A percentile compares a stretch with the other conserved stretches of the same genome.
phyloP scores from a whole-genome alignment of 805 yeast genomes.

The Kazachstania taianensis region DNA sequence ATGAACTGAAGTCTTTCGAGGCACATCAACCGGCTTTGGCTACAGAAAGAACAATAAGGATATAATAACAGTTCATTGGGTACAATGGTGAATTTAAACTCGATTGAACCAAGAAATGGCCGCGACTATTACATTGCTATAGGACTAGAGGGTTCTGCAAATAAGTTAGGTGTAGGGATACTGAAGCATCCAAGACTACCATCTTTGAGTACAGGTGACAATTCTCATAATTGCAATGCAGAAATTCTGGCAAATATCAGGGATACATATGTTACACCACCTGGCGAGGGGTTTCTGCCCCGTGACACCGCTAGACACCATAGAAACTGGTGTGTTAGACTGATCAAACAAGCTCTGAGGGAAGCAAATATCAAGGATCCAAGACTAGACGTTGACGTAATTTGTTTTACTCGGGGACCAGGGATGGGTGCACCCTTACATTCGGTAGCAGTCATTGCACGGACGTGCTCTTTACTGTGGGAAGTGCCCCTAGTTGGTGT shows the following conservation, averaged over 20 bases:
- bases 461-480: constrained; percentile 77
- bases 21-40: too few relatives aligned
- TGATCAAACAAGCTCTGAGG: constrained; percentile 53
- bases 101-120: constrained; percentile 22
- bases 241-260: constrained; percentile 79
- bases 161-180: constrained; percentile 89
- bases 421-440: constrained; percentile 99
- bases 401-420: constrained; percentile 95
- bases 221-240: constrained; percentile 51
- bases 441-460: constrained; percentile 83
- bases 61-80: too few relatives aligned
- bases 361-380: constrained; percentile 44
- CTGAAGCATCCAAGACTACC: constrained; percentile 49
- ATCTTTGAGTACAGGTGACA: constrained; percentile 35
- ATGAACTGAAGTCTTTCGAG: too few relatives aligned
- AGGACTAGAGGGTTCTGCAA: constrained; percentile 96
- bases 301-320: constrained; percentile 96
- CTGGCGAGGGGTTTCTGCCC: constrained; percentile 96
- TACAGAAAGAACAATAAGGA: too few relatives aligned
- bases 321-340: constrained; percentile 82
- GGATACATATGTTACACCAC: constrained; percentile 92
- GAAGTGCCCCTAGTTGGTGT: constrained; percentile 82
- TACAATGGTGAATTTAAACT: constrained; percentile 29
- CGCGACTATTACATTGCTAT: constrained; percentile 52
- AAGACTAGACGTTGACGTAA: constrained; percentile 52